These are phyloP conservation scores for Suillus ampliporus DNA, from an alignment of 768 basidiomycete genomes.

Conservation along the genomic window DNA sequence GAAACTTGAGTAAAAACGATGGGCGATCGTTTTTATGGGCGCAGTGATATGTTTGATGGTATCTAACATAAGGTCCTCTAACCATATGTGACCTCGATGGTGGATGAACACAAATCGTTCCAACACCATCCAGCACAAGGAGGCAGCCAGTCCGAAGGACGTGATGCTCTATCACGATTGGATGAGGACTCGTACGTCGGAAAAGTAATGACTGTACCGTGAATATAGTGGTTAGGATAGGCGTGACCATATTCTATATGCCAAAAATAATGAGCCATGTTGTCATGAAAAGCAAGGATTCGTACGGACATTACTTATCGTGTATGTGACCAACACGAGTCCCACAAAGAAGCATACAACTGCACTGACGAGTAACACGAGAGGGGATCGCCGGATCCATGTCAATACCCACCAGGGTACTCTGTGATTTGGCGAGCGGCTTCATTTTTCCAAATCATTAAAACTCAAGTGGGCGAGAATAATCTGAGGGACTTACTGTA, in stretches of 20 bases:
- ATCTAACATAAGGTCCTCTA: constrained; percentile 48
- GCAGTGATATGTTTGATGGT: constrained; percentile 29
- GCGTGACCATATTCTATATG: constrained; percentile 60
- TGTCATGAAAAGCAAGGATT: constrained; percentile 18
- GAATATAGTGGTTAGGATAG: constrained; percentile 77
- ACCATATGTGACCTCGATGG: constrained; percentile 57
- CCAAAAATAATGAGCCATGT: constrained; percentile 12
- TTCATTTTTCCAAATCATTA: constrained; percentile 32
- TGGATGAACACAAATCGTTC: constrained; percentile 54
- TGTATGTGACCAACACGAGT: constrained; percentile 76
- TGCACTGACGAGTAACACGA: constrained; percentile 83
- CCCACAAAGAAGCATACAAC: constrained; percentile 84
- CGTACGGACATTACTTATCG: constrained; percentile 64
- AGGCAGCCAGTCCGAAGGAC: constrained; percentile 50
- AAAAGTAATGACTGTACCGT: constrained; percentile 42
- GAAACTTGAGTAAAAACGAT: constrained; percentile 6
- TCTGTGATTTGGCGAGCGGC: constrained; percentile 59
- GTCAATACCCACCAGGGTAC: constrained; percentile 71
- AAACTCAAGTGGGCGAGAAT: constrained; percentile 12
- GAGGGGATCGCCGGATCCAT: constrained; percentile 85
- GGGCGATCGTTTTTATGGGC: neutral
- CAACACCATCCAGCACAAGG: constrained; percentile 58
- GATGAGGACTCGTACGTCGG: constrained; percentile 18
- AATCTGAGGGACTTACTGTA: constrained; percentile 42
- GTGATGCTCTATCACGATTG: constrained; percentile 34